Conservation (phyloP, 495 filamentous ascomycete species). For the Penicillium mononematosum region DNA sequence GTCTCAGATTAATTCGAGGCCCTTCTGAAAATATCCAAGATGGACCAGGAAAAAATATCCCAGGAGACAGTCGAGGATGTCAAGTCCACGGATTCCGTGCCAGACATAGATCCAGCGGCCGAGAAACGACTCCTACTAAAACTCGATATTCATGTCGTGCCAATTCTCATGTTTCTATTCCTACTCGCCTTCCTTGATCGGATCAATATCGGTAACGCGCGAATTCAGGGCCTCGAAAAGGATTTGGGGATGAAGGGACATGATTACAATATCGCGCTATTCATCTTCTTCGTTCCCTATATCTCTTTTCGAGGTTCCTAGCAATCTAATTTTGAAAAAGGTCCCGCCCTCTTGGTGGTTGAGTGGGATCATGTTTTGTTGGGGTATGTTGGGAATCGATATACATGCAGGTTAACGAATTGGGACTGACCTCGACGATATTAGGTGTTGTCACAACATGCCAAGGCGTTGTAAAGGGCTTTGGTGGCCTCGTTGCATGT, state of each 20-base stretch:
- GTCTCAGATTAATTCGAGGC: neutral
- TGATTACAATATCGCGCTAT: conserved; percentile 60
- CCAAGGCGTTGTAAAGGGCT: conserved; percentile 56
- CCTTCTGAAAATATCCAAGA: neutral
- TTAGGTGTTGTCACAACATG: conserved; percentile 51
- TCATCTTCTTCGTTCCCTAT: conserved; percentile 67
- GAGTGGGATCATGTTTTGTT: conserved; percentile 52
- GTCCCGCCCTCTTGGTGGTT: conserved; percentile 60
- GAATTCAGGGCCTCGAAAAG: conserved; percentile 56
- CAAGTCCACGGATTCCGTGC: conserved; percentile 10
- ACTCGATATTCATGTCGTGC: conserved; percentile 43
- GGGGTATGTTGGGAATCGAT: conserved; percentile 40
- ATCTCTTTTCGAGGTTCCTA: conserved; percentile 63
- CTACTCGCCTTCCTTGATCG: conserved; percentile 46
- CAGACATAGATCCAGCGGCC: conserved; percentile 21
- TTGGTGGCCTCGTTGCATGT: conserved; percentile 50
- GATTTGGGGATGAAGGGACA: conserved; percentile 58
- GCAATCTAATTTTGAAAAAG: conserved; percentile 65
- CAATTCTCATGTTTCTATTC: conserved; percentile 39
- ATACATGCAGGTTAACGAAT: neutral
- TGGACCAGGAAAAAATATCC: conserved; percentile 17
- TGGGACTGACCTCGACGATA: neutral
- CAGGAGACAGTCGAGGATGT: conserved; percentile 19
- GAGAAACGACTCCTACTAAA: conserved; percentile 41
- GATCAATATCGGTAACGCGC: conserved; percentile 64